Percentiles rank a stretch among this genome's conserved stretches.
phyloP scores from a whole-genome alignment of 495 filamentous ascomycete genomes.

The Hypoxylon fuscum region DNA sequence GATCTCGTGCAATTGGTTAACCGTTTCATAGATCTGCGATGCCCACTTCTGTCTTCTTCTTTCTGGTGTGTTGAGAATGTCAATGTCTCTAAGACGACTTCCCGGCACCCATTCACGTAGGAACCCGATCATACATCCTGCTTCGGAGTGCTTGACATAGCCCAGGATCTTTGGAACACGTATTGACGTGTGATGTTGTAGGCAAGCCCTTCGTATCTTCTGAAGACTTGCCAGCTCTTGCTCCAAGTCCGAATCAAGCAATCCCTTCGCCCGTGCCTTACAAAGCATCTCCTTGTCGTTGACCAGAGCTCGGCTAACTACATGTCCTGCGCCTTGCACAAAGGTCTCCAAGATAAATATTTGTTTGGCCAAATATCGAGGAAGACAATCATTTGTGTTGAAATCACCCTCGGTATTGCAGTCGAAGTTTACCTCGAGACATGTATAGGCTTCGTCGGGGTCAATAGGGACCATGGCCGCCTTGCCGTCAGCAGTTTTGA shows the following conservation, averaged over 20 bases:
- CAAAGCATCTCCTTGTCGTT: conserved; percentile 23
- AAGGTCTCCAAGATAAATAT: conserved; percentile 3
- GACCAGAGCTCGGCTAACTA: conserved; percentile 19
- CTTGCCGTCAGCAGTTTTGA: conserved; percentile 5
- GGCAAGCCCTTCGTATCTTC: conserved; percentile 2
- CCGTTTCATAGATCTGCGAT: conserved; percentile 34
- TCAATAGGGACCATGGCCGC: conserved; percentile 1
- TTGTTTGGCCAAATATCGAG: conserved; percentile 10
- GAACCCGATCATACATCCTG: conserved; percentile 1
- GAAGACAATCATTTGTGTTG: conserved; percentile 6
- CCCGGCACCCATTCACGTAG: conserved; percentile 9
- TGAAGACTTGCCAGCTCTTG: conserved; percentile 15
- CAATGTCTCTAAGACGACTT: conserved; percentile 14
- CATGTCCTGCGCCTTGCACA: conserved; percentile 18
- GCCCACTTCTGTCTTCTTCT: conserved; percentile 36
- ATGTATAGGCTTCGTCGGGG: conserved; percentile 4
- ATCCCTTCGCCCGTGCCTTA: conserved; percentile 13
- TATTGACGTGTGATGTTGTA: conserved; percentile 1
- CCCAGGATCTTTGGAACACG: conserved; percentile 12
- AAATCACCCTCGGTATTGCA: not conserved
- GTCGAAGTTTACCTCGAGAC: conserved; percentile 1
- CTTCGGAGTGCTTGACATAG: conserved; percentile 7
- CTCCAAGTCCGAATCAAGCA: conserved; percentile 9
- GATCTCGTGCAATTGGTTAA: conserved; percentile 40
- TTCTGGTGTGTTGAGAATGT: not conserved